These are phyloP conservation scores for Sugiyamaella valdiviana DNA, from an alignment of 805 yeast genomes.

Conservation along the genomic window DNA sequence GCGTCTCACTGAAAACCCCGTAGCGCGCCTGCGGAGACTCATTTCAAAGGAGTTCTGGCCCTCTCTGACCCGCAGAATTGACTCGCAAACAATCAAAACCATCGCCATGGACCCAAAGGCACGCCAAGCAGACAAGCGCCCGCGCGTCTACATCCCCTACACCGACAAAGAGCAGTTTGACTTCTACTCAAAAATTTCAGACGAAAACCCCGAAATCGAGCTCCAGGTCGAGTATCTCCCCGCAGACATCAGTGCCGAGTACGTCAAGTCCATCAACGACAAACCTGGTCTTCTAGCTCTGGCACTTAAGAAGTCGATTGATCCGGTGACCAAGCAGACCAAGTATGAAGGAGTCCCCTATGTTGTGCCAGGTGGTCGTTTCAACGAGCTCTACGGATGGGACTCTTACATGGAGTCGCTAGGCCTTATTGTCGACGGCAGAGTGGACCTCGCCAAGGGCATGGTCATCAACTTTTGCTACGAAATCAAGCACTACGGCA, in stretches of 20 bases:
- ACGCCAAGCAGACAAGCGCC: conserved; percentile 55
- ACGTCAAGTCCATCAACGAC: conserved; percentile 65
- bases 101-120: conserved; percentile 73
- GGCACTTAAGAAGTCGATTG: conserved; percentile 52
- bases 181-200: conserved; percentile 52
- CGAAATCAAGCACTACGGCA: conserved; percentile 86
- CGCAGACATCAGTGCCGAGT: conserved; percentile 64
- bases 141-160: conserved; percentile 73
- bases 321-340: conserved; percentile 45
- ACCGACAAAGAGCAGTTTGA: conserved; percentile 65
- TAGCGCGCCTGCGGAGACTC: conserved; percentile 62
- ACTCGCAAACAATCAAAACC: conserved; percentile 51
- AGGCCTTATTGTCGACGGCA: conserved; percentile 66
- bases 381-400: conserved; percentile 97
- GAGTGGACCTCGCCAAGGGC: conserved; percentile 69
- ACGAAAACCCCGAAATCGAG: conserved; percentile 46
- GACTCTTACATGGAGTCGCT: conserved; percentile 89
- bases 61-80: conserved; percentile 64
- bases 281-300: conserved; percentile 83
- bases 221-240: conserved; percentile 79
- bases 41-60: conserved; percentile 78
- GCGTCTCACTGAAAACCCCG: conserved; percentile 82
- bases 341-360: conserved; percentile 64
- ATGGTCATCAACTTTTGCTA: conserved; percentile 90
- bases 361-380: conserved; percentile 95